phyloP scores from a whole-genome alignment of 129 eudicot species.

The Smallanthus sonchifolius region DNA sequence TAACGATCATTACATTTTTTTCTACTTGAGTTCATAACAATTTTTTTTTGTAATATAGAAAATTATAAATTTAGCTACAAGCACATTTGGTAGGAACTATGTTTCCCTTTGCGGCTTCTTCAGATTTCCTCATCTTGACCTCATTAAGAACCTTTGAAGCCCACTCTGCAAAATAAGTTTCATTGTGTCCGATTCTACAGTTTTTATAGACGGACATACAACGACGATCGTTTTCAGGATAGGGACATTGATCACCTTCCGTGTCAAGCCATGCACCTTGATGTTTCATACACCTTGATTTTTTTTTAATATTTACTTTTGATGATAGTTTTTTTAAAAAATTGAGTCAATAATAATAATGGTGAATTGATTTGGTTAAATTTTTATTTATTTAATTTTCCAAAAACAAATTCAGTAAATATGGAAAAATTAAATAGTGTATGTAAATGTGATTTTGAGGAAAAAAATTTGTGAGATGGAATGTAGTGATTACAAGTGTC shows the following conservation, averaged over 20 bases:
- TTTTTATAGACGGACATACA: constrained; percentile 69
- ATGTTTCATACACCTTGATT: too few relatives aligned
- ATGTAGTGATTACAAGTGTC: too few relatives aligned
- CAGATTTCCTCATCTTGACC: constrained; percentile 40
- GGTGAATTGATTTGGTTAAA: too few relatives aligned
- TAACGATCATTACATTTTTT: background rate
- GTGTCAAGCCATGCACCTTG: constrained; percentile 81
- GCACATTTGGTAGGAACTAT: constrained; percentile 28
- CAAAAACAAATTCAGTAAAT: too few relatives aligned
- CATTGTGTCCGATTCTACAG: constrained; percentile 61
- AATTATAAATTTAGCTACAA: constrained; percentile 24
- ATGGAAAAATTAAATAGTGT: too few relatives aligned
- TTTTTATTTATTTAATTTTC: too few relatives aligned
- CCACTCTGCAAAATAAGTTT: constrained; percentile 61
- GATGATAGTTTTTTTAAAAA: too few relatives aligned
- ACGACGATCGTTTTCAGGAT: constrained; percentile 55
- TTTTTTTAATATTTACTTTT: too few relatives aligned
- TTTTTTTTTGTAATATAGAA: background rate
- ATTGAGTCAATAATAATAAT: too few relatives aligned
- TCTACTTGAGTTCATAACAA: background rate
- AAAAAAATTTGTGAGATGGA: too few relatives aligned
- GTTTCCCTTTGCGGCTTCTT: constrained; percentile 22
- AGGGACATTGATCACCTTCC: constrained; percentile 53
- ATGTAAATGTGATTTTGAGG: too few relatives aligned
- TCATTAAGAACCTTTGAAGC: constrained; percentile 51